A percentile compares a stretch with the other conserved stretches of the same genome.
phyloP scores from a whole-genome alignment of 345 rosid species.

The Anacardium occidentale region DNA sequence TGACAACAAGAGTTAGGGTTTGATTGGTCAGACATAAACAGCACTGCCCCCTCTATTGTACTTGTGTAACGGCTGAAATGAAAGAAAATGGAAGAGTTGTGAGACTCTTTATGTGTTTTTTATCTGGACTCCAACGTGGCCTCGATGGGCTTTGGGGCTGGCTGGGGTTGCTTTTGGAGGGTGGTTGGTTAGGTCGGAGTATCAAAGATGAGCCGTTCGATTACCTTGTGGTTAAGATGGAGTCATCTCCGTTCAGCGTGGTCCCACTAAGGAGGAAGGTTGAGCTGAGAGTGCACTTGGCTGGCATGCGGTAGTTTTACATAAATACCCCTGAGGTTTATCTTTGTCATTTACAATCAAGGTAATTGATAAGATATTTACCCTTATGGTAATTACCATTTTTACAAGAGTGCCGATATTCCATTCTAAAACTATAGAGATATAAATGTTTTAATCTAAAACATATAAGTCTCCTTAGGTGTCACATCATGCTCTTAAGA shows the following conservation, averaged over 20 bases:
- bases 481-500: too few species aligned
- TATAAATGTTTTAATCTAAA: too few species aligned
- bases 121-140: slow-evolving; percentile 2
- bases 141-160: slow-evolving; percentile 8
- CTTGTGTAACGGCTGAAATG: neutral
- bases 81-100: neutral
- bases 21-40: too few species aligned
- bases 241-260: neutral
- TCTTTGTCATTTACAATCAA: too few species aligned
- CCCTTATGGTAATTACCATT: too few species aligned
- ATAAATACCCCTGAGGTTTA: too few species aligned
- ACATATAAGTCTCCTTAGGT: too few species aligned
- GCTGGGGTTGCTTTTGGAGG: neutral
- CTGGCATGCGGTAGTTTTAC: neutral
- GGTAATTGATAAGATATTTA: too few species aligned
- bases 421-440: too few species aligned
- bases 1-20: neutral
- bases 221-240: neutral
- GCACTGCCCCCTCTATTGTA: neutral
- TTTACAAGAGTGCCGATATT: too few species aligned
- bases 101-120: too few species aligned
- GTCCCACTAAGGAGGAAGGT: neutral
- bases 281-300: neutral
- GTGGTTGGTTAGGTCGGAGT: neutral
- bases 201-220: neutral